Evolutionary conservation across 225 moss, liverwort and hornwort genomes (phyloP).

Genomic region (Pseudisothecium myosuroides): DNA sequence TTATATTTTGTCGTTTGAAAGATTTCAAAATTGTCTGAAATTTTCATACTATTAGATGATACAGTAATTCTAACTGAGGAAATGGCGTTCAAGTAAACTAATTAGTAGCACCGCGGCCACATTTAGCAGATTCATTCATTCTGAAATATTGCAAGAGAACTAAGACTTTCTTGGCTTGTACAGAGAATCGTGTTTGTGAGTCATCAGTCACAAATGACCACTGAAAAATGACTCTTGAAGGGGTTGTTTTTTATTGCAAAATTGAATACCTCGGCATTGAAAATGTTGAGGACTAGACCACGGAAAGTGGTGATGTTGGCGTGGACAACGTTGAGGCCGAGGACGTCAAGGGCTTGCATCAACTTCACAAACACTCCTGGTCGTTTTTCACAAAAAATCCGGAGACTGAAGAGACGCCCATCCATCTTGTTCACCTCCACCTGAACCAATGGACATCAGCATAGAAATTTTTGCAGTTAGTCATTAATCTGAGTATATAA

Average conservation of each 20-base stretch:
- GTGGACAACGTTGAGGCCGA: slow-evolving; percentile 82
- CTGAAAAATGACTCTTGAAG: background rate
- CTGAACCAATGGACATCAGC: slow-evolving; percentile 7
- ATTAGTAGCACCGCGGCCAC: background rate
- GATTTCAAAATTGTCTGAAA: background rate
- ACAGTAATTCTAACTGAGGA: too few species aligned
- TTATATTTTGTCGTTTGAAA: background rate
- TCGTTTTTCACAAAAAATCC: slow-evolving; percentile 87
- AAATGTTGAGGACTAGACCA: slow-evolving; percentile 77
- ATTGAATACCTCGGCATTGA: slow-evolving; percentile 78
- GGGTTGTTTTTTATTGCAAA: background rate
- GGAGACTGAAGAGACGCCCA: slow-evolving; percentile 58
- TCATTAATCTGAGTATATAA: background rate
- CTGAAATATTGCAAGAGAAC: background rate
- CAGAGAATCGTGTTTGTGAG: background rate
- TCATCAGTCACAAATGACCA: background rate
- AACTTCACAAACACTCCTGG: slow-evolving; percentile 83
- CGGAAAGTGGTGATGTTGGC: slow-evolving; percentile 95
- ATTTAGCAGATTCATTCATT: background rate
- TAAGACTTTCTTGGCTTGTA: too few species aligned
- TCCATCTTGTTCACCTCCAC: slow-evolving; percentile 91
- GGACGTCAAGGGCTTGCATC: slow-evolving; percentile 81
- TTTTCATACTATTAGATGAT: background rate
- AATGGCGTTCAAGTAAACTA: background rate
- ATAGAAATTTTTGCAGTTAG: background rate